phyloP scores from a whole-genome alignment of 805 yeast species.

The Brettanomyces anomalus region DNA sequence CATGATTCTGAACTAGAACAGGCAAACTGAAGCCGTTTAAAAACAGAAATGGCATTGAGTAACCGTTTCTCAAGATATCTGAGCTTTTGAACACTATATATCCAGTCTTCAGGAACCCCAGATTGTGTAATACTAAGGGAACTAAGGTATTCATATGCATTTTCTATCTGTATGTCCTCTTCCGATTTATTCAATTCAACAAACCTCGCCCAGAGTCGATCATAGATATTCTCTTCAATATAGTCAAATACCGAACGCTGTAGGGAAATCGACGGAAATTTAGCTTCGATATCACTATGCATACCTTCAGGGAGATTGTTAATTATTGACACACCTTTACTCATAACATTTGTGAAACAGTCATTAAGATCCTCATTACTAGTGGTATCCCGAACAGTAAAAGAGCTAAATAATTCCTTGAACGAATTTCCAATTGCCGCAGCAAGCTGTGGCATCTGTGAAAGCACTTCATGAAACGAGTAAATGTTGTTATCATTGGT shows the following conservation, averaged over 20 bases:
- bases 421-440: slow-evolving; percentile 31
- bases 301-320: slow-evolving; percentile 24
- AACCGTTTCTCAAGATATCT: slow-evolving; percentile 35
- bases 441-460: slow-evolving; percentile 31
- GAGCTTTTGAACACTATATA: slow-evolving; percentile 8
- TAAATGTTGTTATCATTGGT: not conserved
- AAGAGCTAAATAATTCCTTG: slow-evolving; percentile 29
- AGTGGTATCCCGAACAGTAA: slow-evolving; percentile 23
- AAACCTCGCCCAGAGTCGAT: slow-evolving; percentile 51
- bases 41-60: slow-evolving; percentile 39
- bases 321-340: slow-evolving; percentile 25
- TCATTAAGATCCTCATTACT: slow-evolving; percentile 22
- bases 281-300: slow-evolving; percentile 17
- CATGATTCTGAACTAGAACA: slow-evolving; percentile 42
- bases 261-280: slow-evolving; percentile 28
- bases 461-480: slow-evolving; percentile 30
- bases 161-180: slow-evolving; percentile 13
- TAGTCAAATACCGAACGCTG: slow-evolving; percentile 54
- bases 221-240: slow-evolving; percentile 61
- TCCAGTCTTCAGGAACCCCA: slow-evolving; percentile 30
- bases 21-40: slow-evolving; percentile 37
- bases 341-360: slow-evolving; percentile 21
- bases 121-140: slow-evolving; percentile 40
- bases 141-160: slow-evolving; percentile 26
- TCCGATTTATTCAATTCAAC: slow-evolving; percentile 4